phyloP scores from a whole-genome alignment of 345 rosid genomes.

The Gossypium ekmanianum region DNA sequence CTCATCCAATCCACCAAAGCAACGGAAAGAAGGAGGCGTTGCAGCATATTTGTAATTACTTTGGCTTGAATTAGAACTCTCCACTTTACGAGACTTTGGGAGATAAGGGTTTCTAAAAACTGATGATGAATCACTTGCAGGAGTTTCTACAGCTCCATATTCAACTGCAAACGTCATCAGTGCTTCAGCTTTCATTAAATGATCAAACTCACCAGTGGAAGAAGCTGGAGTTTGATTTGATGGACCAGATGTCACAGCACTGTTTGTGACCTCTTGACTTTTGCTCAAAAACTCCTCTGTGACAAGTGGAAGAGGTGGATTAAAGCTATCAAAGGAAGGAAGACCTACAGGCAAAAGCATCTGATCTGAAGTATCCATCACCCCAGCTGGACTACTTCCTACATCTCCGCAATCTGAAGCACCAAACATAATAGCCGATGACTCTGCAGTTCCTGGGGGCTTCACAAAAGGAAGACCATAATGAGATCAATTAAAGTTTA shows the following conservation, averaged over 20 bases:
- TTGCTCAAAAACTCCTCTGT: slow-evolving; percentile 64
- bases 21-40: slow-evolving; percentile 68
- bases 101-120: slow-evolving; percentile 78
- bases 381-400: slow-evolving; percentile 70
- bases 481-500: slow-evolving; percentile 23
- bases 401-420: slow-evolving; percentile 78
- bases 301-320: slow-evolving; percentile 46
- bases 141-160: slow-evolving; percentile 92
- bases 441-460: slow-evolving; percentile 99
- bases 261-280: slow-evolving; percentile 57
- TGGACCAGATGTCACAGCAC: slow-evolving; percentile 47
- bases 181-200: slow-evolving; percentile 92
- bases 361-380: slow-evolving; percentile 76
- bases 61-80: slow-evolving; percentile 66
- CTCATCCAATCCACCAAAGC: slow-evolving; percentile 57
- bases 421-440: slow-evolving; percentile 75
- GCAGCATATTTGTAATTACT: slow-evolving; percentile 76
- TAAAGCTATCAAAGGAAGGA: slow-evolving; percentile 82
- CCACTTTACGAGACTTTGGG: slow-evolving; percentile 67
- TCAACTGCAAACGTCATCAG: slow-evolving; percentile 91
- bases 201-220: slow-evolving; percentile 74
- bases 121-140: slow-evolving; percentile 58
- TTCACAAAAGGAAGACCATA: slow-evolving; percentile 36
- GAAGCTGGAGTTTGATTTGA: slow-evolving; percentile 40
- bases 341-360: slow-evolving; percentile 72